These are phyloP conservation scores for Fonsecaea erecta DNA, from an alignment of 2,329 filamentous ascomycete genomes.

Conservation along the genomic window DNA sequence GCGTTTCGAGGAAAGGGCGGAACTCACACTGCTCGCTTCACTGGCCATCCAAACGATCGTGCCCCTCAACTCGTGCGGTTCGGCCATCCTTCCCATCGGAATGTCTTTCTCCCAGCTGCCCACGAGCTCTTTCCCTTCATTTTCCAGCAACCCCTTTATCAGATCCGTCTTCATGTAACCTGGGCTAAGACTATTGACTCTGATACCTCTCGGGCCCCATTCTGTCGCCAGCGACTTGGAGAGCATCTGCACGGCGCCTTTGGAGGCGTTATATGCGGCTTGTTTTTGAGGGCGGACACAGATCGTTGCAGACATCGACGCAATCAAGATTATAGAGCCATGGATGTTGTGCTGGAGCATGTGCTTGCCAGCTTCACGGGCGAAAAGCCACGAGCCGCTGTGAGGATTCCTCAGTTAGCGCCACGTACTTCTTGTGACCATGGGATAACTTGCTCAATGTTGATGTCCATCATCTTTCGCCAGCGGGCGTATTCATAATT, in stretches of 20 bases:
- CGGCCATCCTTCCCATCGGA: slow-evolving; percentile 42
- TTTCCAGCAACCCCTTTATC: slow-evolving; percentile 42
- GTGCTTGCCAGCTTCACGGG: slow-evolving; percentile 72
- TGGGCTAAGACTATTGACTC: slow-evolving; percentile 48
- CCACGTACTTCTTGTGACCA: not conserved
- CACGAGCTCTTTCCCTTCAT: slow-evolving; percentile 46
- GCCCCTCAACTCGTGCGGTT: slow-evolving; percentile 47
- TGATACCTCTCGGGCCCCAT: slow-evolving; percentile 44
- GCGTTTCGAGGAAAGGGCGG: not conserved
- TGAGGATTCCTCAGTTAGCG: not conserved
- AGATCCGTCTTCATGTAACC: slow-evolving; percentile 45
- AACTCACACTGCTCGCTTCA: not conserved
- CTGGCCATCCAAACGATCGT: slow-evolving; percentile 41
- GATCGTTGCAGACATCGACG: slow-evolving; percentile 42
- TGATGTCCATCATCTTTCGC: slow-evolving; percentile 46
- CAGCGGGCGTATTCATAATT: slow-evolving; percentile 43
- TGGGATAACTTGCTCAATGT: slow-evolving; percentile 38
- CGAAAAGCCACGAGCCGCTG: slow-evolving; percentile 82
- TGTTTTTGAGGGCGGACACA: slow-evolving; percentile 46
- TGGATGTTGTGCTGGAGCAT: slow-evolving; percentile 42
- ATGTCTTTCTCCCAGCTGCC: slow-evolving; percentile 46
- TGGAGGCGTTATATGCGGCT: slow-evolving; percentile 44
- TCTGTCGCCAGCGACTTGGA: slow-evolving; percentile 43
- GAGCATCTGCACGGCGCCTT: slow-evolving; percentile 37
- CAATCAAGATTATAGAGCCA: slow-evolving; percentile 38